Conservation (phyloP, 2,329 filamentous ascomycete genomes). For the Neodidymelliopsis sp. region DNA sequence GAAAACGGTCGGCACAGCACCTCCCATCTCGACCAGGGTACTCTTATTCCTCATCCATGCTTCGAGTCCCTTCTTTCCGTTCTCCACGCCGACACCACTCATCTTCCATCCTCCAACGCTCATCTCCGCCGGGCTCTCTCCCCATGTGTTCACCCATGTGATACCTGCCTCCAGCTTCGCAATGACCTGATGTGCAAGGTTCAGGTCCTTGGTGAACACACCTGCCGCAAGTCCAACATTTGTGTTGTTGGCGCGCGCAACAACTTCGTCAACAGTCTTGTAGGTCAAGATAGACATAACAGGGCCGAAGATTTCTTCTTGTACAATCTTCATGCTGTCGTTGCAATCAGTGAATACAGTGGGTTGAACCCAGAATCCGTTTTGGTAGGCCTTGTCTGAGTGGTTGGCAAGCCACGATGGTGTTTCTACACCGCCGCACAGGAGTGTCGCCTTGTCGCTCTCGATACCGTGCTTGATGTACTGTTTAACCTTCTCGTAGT, state of each 20-base stretch:
- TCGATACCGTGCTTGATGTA: constrained; percentile 81
- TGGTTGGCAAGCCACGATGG: constrained; percentile 57
- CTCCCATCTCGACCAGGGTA: constrained; percentile 83
- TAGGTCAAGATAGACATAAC: constrained; percentile 85
- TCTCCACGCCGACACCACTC: constrained; percentile 87
- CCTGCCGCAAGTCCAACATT: constrained; percentile 82
- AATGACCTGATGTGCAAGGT: constrained; percentile 75
- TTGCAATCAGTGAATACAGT: constrained; percentile 88
- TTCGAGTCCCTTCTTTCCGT: constrained; percentile 78
- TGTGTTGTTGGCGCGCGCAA: constrained; percentile 78
- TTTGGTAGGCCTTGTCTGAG: constrained; percentile 52
- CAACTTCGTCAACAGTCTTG: constrained; percentile 71
- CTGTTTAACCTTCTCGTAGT: constrained; percentile 77
- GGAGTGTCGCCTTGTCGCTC: constrained; percentile 74
- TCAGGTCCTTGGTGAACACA: constrained; percentile 80
- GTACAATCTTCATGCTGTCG: constrained; percentile 79
- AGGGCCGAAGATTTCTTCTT: constrained; percentile 88
- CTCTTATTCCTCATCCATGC: constrained; percentile 89
- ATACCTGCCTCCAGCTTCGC: constrained; percentile 80
- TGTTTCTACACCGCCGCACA: constrained; percentile 73
- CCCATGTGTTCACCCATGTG: constrained; percentile 93
- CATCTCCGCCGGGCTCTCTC: constrained; percentile 92
- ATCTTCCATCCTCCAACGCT: constrained; percentile 91
- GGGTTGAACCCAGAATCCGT: constrained; percentile 84
- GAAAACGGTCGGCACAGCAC: constrained; percentile 74